phyloP scores from a whole-genome alignment of 495 filamentous ascomycete species.

The Xylaria acuta region DNA sequence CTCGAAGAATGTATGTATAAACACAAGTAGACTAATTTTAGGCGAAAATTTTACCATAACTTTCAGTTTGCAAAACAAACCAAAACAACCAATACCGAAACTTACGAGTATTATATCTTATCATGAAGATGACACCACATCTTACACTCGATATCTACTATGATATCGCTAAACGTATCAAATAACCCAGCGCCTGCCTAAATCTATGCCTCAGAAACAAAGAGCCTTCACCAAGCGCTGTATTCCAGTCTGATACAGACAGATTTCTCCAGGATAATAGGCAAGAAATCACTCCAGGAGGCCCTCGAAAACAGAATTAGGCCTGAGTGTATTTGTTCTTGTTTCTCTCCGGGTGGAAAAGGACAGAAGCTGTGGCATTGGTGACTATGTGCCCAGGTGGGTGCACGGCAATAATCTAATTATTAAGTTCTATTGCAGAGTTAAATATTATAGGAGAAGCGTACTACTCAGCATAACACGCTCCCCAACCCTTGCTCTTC shows the following conservation, averaged over 20 bases:
- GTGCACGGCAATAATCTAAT: too few species aligned
- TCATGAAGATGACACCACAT: neutral
- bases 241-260: neutral
- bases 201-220: neutral
- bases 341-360: too few species aligned
- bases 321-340: too few species aligned
- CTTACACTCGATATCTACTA: neutral
- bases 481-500: too few species aligned
- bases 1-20: neutral
- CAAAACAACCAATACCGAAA: neutral
- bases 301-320: neutral
- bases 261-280: neutral
- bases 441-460: too few species aligned
- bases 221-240: neutral
- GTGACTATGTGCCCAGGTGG: too few species aligned
- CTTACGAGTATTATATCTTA: neutral
- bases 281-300: neutral
- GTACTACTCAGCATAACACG: too few species aligned
- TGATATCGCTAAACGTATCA: neutral
- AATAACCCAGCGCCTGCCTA: neutral
- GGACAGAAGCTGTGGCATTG: too few species aligned
- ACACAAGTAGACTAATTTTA: neutral
- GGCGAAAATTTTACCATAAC: neutral
- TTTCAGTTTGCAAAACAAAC: neutral
- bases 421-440: too few species aligned